Percentiles rank a stretch among this genome's conserved stretches.
phyloP scores from a whole-genome alignment of 148 eudicot species.

The Agrostemma githago region DNA sequence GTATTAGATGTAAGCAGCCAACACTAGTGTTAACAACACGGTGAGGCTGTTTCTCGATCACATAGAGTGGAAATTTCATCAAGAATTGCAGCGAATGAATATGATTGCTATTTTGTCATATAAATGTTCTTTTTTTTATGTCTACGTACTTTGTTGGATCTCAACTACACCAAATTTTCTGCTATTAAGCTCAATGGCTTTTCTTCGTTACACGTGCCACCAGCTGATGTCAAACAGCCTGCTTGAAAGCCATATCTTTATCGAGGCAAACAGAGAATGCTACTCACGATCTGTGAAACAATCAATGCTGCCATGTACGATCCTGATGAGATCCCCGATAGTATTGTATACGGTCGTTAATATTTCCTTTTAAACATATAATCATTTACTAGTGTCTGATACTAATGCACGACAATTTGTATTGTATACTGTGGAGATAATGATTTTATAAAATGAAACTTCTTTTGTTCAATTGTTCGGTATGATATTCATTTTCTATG shows the following conservation, averaged over 20 bases:
- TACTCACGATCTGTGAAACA: constrained; percentile 73
- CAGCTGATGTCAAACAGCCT: constrained; percentile 86
- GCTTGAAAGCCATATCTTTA: constrained; percentile 99
- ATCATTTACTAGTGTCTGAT: no score
- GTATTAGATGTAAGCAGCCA: neutral
- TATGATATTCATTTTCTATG: no score
- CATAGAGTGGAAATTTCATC: neutral
- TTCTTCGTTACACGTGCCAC: constrained; percentile 70
- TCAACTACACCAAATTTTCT: constrained; percentile 71
- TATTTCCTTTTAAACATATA: no score
- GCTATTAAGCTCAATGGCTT: constrained; percentile 76
- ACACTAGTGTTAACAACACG: neutral
- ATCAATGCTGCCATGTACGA: constrained; percentile 96
- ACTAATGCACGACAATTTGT: no score
- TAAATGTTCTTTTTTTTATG: constrained; percentile 7
- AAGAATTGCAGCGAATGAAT: neutral
- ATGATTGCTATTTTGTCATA: neutral
- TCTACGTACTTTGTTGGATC: constrained; percentile 88
- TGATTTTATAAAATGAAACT: no score
- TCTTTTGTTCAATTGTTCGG: no score
- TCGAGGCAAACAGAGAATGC: constrained; percentile 79
- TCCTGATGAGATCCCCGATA: constrained; percentile 89
- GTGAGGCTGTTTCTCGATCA: neutral
- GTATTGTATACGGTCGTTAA: no score
- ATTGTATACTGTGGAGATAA: no score